These are phyloP conservation scores for Colletotrichum eremochloae DNA, from an alignment of 2,329 filamentous ascomycete species.

Conservation along the genomic window DNA sequence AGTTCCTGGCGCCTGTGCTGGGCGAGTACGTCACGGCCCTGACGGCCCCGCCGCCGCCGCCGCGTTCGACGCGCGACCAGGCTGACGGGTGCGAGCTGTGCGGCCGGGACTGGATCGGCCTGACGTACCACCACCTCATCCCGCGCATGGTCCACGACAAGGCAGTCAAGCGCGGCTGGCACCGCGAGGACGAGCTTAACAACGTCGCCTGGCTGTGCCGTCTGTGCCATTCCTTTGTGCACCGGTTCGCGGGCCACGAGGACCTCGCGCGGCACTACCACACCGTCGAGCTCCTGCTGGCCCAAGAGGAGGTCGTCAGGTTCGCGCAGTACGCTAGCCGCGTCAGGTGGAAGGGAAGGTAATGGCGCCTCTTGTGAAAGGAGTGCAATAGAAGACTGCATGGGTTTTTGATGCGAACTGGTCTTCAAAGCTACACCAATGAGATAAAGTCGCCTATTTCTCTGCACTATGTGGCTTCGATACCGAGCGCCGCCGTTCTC, in stretches of 20 bases:
- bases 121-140: conserved; percentile 90
- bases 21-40: conserved; percentile 71
- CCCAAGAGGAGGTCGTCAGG: conserved; percentile 77
- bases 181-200: conserved; percentile 79
- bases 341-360: conserved; percentile 78
- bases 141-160: conserved; percentile 83
- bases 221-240: conserved; percentile 87
- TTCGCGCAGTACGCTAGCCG: conserved; percentile 81
- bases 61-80: conserved; percentile 65
- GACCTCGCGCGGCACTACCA: conserved; percentile 80
- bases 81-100: conserved; percentile 81
- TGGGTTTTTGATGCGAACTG: neutral
- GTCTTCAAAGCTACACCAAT: neutral
- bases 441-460: neutral
- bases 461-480: neutral
- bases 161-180: conserved; percentile 83
- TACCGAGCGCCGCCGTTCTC: neutral
- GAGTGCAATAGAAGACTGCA: neutral
- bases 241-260: conserved; percentile 81
- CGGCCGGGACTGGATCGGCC: conserved; percentile 77
- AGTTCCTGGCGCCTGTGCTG: conserved; percentile 75
- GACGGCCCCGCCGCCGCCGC: conserved; percentile 74
- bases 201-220: conserved; percentile 90
- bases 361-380: neutral
- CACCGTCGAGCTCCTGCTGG: conserved; percentile 78